A percentile compares a stretch with the other conserved stretches of the same genome.
These are phyloP conservation scores for Fagus sylvatica DNA, from an alignment of 306 rosid genomes.

Conservation along the genomic window DNA sequence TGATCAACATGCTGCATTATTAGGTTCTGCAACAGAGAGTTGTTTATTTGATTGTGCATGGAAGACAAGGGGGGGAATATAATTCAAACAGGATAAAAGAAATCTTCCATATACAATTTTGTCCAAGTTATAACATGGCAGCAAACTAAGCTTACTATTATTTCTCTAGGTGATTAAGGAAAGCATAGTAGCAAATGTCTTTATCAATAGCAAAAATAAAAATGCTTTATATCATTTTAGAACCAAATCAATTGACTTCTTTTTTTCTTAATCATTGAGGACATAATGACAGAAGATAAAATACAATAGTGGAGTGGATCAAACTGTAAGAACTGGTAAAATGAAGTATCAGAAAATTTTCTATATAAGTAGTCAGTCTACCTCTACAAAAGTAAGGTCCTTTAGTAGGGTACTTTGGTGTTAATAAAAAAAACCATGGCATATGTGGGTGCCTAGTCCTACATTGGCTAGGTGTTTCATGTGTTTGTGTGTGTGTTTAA, in stretches of 20 bases:
- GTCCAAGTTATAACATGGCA: not conserved
- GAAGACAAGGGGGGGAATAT: not conserved
- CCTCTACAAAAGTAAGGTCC: too few species aligned
- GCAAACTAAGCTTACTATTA: not conserved
- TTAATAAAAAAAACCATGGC: too few species aligned
- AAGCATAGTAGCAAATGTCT: not conserved
- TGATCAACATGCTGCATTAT: slow-evolving; percentile 90
- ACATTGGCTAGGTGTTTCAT: too few species aligned
- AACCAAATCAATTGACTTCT: not conserved
- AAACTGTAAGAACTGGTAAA: not conserved
- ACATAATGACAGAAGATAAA: too few species aligned
- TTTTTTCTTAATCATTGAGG: not conserved
- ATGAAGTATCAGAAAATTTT: not conserved
- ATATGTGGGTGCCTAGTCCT: too few species aligned
- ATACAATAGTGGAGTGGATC: too few species aligned
- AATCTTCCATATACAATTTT: not conserved
- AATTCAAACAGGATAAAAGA: not conserved
- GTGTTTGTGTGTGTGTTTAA: too few species aligned
- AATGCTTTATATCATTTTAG: not conserved
- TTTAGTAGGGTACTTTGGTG: too few species aligned
- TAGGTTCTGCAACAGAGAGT: slow-evolving; percentile 55
- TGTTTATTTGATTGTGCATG: not conserved
- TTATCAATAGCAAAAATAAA: not conserved
- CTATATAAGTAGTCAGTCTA: too few species aligned
- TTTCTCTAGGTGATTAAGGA: not conserved